Evolutionary conservation across 2,329 filamentous ascomycete species (phyloP).

Genomic region (Fusarium sp.): DNA sequence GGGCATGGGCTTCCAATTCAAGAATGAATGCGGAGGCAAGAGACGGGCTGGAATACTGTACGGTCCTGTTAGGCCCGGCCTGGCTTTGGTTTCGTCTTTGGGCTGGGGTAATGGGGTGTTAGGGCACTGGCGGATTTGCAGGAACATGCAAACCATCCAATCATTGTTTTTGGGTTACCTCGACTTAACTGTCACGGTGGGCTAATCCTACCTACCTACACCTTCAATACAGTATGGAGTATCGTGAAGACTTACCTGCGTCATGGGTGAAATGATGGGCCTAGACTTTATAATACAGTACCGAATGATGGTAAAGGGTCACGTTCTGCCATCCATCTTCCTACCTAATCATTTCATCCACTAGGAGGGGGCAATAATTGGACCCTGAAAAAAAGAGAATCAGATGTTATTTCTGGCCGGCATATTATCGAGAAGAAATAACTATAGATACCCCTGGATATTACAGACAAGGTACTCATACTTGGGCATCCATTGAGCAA

Average conservation of each 20-base stretch:
- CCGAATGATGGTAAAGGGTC: neutral
- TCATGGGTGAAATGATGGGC: conserved; percentile 8
- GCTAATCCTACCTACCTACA: conserved; percentile 34
- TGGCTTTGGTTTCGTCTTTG: neutral
- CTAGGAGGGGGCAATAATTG: conserved; percentile 1
- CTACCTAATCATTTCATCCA: conserved; percentile 3
- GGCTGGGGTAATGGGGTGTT: conserved; percentile 18
- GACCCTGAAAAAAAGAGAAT: conserved; percentile 25
- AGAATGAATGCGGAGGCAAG: conserved; percentile 28
- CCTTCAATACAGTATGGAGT: neutral
- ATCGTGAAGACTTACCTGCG: conserved; percentile 13
- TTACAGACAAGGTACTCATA: conserved; percentile 19
- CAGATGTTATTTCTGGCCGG: conserved; percentile 8
- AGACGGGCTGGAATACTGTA: conserved; percentile 1
- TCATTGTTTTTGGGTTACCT: conserved; percentile 37
- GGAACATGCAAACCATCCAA: conserved; percentile 30
- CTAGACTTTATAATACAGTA: conserved; percentile 11
- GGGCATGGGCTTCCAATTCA: conserved; percentile 9
- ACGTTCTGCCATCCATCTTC: conserved; percentile 1
- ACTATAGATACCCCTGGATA: conserved; percentile 25
- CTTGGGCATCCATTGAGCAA: conserved; percentile 12
- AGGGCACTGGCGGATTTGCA: conserved; percentile 25
- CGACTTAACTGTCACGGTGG: conserved; percentile 35
- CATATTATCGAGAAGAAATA: conserved; percentile 11
- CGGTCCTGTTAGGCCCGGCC: conserved; percentile 4